phyloP scores from a whole-genome alignment of 805 yeast species.

The Lipomyces mesembrius region DNA sequence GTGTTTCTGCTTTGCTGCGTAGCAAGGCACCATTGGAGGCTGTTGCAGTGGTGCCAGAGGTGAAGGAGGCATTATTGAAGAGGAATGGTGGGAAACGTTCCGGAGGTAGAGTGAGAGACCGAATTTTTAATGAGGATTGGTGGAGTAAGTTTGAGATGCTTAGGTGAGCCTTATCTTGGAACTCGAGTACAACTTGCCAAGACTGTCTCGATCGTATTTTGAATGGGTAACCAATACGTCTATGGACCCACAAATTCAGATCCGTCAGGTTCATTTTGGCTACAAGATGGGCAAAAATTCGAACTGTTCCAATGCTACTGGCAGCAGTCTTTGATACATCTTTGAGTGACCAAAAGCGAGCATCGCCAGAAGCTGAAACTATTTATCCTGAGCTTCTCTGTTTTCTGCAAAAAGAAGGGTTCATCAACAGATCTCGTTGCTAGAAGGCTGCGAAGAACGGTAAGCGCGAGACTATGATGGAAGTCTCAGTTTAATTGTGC shows the following conservation, averaged over 20 bases:
- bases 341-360: neutral
- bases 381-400: neutral
- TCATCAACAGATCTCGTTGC: no score
- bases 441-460: no score
- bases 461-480: no score
- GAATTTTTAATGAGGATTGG: no score
- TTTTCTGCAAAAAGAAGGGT: neutral
- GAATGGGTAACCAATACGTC: neutral
- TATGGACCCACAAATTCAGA: neutral
- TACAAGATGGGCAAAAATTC: neutral
- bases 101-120: no score
- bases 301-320: neutral
- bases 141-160: no score
- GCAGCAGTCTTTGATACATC: constrained; percentile 1
- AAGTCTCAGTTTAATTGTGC: no score
- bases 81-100: no score
- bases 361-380: neutral
- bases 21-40: constrained; percentile 2
- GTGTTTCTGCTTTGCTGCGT: constrained; percentile 1
- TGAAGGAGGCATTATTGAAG: neutral
- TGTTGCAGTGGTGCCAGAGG: constrained; percentile 7
- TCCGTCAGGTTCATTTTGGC: neutral
- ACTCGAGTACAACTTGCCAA: neutral
- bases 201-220: neutral
- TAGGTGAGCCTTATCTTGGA: no score